Conservation (phyloP, 805 yeast genomes). For the Cyberlindnera misumaiensis region DNA sequence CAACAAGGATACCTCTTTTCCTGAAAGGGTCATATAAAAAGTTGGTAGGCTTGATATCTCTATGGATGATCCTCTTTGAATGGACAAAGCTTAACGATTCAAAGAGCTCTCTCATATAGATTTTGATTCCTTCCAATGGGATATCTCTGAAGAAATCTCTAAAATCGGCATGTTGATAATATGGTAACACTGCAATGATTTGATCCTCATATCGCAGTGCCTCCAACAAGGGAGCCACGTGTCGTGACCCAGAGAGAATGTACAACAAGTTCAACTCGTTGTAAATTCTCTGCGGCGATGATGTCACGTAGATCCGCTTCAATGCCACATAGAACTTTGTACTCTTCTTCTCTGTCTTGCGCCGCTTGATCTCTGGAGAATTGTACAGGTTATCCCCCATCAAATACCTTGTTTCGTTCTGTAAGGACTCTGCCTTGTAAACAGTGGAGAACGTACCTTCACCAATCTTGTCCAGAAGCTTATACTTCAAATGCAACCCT, state of each 20-base stretch:
- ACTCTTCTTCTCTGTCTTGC: constrained; percentile 29
- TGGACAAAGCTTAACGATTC: constrained; percentile 66
- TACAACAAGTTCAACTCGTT: constrained; percentile 81
- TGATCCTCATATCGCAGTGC: constrained; percentile 86
- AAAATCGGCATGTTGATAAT: constrained; percentile 85
- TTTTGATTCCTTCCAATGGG: constrained; percentile 71
- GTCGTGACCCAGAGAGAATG: constrained; percentile 55
- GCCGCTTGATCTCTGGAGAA: constrained; percentile 21
- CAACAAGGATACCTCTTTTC: constrained; percentile 60
- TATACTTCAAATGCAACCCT: constrained; percentile 32
- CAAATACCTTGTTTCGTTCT: constrained; percentile 26
- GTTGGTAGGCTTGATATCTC: constrained; percentile 78
- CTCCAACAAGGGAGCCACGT: constrained; percentile 85
- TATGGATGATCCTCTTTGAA: constrained; percentile 61
- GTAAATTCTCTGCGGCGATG: constrained; percentile 85
- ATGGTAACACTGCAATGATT: constrained; percentile 88
- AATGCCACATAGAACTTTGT: constrained; percentile 58
- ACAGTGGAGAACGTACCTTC: constrained; percentile 92
- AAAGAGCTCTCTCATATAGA: constrained; percentile 73
- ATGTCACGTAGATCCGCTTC: constrained; percentile 89
- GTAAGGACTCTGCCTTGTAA: constrained; percentile 57
- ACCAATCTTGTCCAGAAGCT: constrained; percentile 42
- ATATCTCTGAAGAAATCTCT: constrained; percentile 78
- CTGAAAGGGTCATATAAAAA: constrained; percentile 47
- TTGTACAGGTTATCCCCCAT: constrained; percentile 28